Evolutionary conservation across 345 rosid genomes (phyloP), one percentile per base, ranked within the genome.

Genomic region (Zanthoxylum bungeanum): DNA sequence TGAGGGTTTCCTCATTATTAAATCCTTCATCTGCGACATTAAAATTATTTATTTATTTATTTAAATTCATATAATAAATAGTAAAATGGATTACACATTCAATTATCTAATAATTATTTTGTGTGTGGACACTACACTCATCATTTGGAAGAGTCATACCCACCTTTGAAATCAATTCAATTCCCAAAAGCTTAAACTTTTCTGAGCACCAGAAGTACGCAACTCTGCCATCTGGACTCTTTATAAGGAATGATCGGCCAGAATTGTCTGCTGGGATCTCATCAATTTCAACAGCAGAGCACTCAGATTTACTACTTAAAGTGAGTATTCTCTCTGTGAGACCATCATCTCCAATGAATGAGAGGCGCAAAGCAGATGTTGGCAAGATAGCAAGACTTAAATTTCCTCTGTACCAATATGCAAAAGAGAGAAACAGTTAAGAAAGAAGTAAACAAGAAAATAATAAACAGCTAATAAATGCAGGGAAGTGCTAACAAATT

Each of bases 121-220:
- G 42, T 31, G 42, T 22, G 33, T 7, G 14, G 0, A 21, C 2
- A 24, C 17, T 22, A 9, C 27, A 24, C 46, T 14, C 31, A n/a
- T 47, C 9, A 34, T 37, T n/a, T 36, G 56, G 40, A 49, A 39
- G 66, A 60, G 21, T 67, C 21, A 33, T 57, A 47, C 65, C 33
- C 83, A 96, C 99, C 98, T 93, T 96, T 16, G 86, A 76, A 61
- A 87, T 88, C 79, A 96, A 85, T 84, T 96, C 99, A 71, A 72
- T 58, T 76, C 97, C 98, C 71, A 93, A 68, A 76, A 89, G 96
- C 78, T 86, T 89, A 33, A 91, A 89, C 80, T 87, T 96, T 87
- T 96, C 99, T 0, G 98, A 87, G 83, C 97, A 93, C 99, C 99
- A 96, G 51, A 84, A 95, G 85, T 87, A 89, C 68, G 82, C 85